These are phyloP conservation scores for Epichloe brachyelytri DNA, from an alignment of 2,329 filamentous ascomycete genomes.

Conservation along the genomic window DNA sequence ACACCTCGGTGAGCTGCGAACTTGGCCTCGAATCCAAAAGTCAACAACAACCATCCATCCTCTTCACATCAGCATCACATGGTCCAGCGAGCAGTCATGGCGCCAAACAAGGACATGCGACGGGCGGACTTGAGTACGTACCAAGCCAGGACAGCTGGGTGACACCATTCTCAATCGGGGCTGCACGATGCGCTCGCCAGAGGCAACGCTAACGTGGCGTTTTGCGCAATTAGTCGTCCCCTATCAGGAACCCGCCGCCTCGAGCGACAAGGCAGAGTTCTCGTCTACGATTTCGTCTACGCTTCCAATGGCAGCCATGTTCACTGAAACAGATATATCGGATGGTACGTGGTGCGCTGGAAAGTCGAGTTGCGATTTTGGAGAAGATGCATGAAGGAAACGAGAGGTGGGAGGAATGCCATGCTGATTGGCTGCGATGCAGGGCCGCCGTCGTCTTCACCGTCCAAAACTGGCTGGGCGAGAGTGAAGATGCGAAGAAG, in stretches of 20 bases:
- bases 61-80: slow-evolving; percentile 1
- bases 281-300: slow-evolving; percentile 61
- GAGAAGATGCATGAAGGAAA: too few species aligned
- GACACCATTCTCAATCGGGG: not conserved
- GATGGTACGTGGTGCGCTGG: slow-evolving; percentile 35
- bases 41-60: not conserved
- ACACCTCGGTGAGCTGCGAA: not conserved
- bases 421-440: not conserved
- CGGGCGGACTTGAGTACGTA: slow-evolving; percentile 30
- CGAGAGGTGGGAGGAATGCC: not conserved
- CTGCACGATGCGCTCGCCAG: not conserved
- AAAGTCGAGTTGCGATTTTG: not conserved
- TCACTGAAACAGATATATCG: slow-evolving; percentile 75
- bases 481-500: slow-evolving; percentile 55
- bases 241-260: slow-evolving; percentile 63
- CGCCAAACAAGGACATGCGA: slow-evolving; percentile 31
- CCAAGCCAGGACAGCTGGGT: not conserved
- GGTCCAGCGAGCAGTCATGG: slow-evolving; percentile 18
- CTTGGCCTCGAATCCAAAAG: not conserved
- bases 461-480: slow-evolving; percentile 64
- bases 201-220: not conserved
- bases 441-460: slow-evolving; percentile 65
- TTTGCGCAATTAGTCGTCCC: slow-evolving; percentile 51
- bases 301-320: slow-evolving; percentile 91
- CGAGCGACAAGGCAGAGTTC: slow-evolving; percentile 55